phyloP scores from a whole-genome alignment of 768 basidiomycete genomes.

The Collybia mongolica region DNA sequence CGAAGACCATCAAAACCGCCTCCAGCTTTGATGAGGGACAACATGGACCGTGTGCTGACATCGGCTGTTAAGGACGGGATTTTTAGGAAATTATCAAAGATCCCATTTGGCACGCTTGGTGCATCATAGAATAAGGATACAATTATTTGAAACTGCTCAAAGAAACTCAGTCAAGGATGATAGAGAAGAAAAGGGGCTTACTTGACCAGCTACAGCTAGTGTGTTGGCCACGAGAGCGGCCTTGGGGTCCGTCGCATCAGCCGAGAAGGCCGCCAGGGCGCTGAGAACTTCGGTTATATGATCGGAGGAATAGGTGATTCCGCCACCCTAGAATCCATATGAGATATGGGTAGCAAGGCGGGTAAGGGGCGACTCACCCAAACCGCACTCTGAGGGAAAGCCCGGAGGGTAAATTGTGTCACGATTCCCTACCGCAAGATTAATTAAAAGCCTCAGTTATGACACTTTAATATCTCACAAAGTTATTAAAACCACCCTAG shows the following conservation, averaged over 20 bases:
- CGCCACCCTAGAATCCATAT: slow-evolving; percentile 42
- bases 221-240: slow-evolving; percentile 43
- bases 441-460: not conserved
- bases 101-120: slow-evolving; percentile 44
- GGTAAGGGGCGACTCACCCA: slow-evolving; percentile 43
- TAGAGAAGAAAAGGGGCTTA: slow-evolving; percentile 19
- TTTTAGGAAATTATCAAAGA: slow-evolving; percentile 51
- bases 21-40: slow-evolving; percentile 38
- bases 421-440: slow-evolving; percentile 46
- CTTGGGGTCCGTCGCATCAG: slow-evolving; percentile 47
- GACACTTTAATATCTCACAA: slow-evolving; percentile 21
- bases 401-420: slow-evolving; percentile 53
- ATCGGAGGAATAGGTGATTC: slow-evolving; percentile 29
- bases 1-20: slow-evolving; percentile 28
- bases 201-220: slow-evolving; percentile 24
- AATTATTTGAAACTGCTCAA: not conserved
- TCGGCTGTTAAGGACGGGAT: slow-evolving; percentile 39
- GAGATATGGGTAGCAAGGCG: not conserved
- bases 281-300: slow-evolving; percentile 22
- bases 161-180: not conserved
- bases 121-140: slow-evolving; percentile 54
- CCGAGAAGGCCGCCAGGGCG: slow-evolving; percentile 40
- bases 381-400: slow-evolving; percentile 53
- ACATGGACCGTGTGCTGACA: slow-evolving; percentile 37
- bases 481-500: slow-evolving; percentile 66